Evolutionary conservation across 2,329 filamentous ascomycete genomes (phyloP).

Genomic region (Fusarium fracticaudum): DNA sequence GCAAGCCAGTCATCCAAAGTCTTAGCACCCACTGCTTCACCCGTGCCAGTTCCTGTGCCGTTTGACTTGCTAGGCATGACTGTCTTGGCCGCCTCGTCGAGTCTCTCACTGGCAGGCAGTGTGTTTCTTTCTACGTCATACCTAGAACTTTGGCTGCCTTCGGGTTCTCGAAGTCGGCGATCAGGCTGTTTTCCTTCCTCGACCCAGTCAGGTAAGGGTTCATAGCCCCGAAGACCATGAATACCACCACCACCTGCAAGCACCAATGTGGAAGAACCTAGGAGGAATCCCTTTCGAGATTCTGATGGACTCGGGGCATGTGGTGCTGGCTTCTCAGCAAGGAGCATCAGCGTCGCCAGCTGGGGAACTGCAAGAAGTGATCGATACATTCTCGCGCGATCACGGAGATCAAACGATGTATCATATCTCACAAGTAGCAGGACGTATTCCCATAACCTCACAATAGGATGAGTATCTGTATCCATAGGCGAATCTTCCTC

Average conservation of each 20-base stretch:
- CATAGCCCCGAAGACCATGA: slow-evolving; percentile 81
- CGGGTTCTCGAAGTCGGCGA: slow-evolving; percentile 72
- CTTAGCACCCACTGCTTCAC: slow-evolving; percentile 71
- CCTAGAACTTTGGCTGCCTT: slow-evolving; percentile 45
- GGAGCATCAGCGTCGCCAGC: slow-evolving; percentile 86
- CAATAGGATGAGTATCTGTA: slow-evolving; percentile 69
- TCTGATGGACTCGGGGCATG: slow-evolving; percentile 91
- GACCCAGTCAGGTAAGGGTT: slow-evolving; percentile 86
- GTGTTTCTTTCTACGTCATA: slow-evolving; percentile 47
- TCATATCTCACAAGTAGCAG: slow-evolving; percentile 90
- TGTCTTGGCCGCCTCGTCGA: slow-evolving; percentile 65
- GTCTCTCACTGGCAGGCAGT: slow-evolving; percentile 68
- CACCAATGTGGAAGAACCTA: slow-evolving; percentile 88
- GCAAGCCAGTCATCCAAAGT: slow-evolving; percentile 93
- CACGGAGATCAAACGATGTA: slow-evolving; percentile 92
- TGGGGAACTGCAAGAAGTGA: slow-evolving; percentile 85
- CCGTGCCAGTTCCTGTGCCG: slow-evolving; percentile 59
- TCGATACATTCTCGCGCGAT: slow-evolving; percentile 88
- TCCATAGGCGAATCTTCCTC: slow-evolving; percentile 47
- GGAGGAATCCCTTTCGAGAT: slow-evolving; percentile 76
- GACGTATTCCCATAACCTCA: slow-evolving; percentile 84
- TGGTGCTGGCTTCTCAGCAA: slow-evolving; percentile 94
- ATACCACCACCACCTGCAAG: slow-evolving; percentile 79
- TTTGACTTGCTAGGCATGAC: slow-evolving; percentile 58
- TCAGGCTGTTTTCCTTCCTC: slow-evolving; percentile 82